Evolutionary conservation across 2,329 filamentous ascomycete genomes (phyloP).

Genomic region (Hypocreales sp.): DNA sequence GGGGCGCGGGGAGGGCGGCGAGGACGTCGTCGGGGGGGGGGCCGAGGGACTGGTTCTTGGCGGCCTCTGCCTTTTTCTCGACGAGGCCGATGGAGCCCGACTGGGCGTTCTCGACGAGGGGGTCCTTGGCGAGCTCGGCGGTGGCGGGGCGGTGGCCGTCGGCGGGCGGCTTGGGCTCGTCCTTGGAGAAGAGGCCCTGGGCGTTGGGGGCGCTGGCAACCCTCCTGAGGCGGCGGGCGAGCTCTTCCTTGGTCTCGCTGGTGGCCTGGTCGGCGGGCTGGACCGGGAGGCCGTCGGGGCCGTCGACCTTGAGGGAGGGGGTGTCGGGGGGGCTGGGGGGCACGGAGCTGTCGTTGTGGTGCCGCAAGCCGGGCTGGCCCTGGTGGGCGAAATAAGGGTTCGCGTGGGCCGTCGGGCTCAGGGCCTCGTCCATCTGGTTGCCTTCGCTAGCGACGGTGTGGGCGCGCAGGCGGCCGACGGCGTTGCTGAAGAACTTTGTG

Average conservation of each 20-base stretch:
- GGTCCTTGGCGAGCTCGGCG: slow-evolving; percentile 74
- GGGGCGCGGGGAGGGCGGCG: slow-evolving; percentile 48
- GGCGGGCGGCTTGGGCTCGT: slow-evolving; percentile 17
- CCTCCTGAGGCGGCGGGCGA: slow-evolving; percentile 80
- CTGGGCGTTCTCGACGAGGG: slow-evolving; percentile 38
- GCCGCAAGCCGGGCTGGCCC: slow-evolving; percentile 79
- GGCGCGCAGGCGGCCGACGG: slow-evolving; percentile 75
- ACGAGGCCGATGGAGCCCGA: slow-evolving; percentile 23
- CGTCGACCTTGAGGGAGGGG: slow-evolving; percentile 59
- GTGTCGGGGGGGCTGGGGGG: slow-evolving; percentile 88
- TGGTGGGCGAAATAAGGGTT: slow-evolving; percentile 98
- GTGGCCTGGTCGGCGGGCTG: slow-evolving; percentile 54
- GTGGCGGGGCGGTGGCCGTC: slow-evolving; percentile 61
- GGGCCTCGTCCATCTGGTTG: slow-evolving; percentile 71
- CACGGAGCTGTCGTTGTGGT: slow-evolving; percentile 88
- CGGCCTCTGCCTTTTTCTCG: slow-evolving; percentile 13
- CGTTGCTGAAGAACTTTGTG: slow-evolving; percentile 74
- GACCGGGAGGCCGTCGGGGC: slow-evolving; percentile 46
- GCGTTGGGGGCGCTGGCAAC: slow-evolving; percentile 96
- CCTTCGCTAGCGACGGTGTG: slow-evolving; percentile 88
- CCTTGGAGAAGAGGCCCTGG: slow-evolving; percentile 67
- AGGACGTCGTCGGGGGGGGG: slow-evolving; percentile 34
- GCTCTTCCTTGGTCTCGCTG: slow-evolving; percentile 76
- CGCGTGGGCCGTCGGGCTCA: slow-evolving; percentile 84
- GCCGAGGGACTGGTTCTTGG: slow-evolving; percentile 18